These are phyloP conservation scores for Globisporangium carolinianum DNA, from an alignment of 352 stramenopile species.

Conservation along the genomic window DNA sequence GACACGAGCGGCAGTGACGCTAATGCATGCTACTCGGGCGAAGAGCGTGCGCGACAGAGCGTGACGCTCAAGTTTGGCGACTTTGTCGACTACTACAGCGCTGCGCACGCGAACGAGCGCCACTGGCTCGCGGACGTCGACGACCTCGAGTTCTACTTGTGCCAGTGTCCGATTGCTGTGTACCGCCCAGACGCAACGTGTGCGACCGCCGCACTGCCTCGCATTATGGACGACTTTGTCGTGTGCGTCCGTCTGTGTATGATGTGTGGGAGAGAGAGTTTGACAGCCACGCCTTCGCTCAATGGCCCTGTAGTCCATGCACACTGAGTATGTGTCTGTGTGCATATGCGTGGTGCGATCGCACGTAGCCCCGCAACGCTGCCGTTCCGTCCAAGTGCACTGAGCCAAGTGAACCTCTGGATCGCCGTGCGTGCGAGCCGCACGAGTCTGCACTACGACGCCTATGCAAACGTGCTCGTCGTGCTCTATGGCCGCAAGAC, in stretches of 20 bases:
- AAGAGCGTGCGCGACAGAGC: conserved; percentile 51
- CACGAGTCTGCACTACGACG: conserved; percentile 78
- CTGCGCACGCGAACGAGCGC: conserved; percentile 19
- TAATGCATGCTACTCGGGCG: conserved; percentile 46
- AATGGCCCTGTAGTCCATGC: too few species aligned
- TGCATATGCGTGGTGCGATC: background rate
- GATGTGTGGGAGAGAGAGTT: background rate
- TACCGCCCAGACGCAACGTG: conserved; percentile 39
- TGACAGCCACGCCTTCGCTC: too few species aligned
- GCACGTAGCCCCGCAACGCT: conserved; percentile 35
- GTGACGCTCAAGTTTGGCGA: conserved; percentile 79
- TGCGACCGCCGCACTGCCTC: conserved; percentile 29
- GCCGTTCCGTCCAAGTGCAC: conserved; percentile 9
- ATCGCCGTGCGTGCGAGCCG: conserved; percentile 50
- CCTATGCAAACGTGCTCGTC: conserved; percentile 72
- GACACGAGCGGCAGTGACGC: conserved; percentile 7
- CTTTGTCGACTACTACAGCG: conserved; percentile 70
- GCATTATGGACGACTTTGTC: conserved; percentile 47
- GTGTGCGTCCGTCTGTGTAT: conserved; percentile 29
- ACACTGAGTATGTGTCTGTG: background rate
- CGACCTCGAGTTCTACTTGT: conserved; percentile 79
- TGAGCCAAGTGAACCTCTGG: conserved; percentile 85
- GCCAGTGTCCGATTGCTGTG: conserved; percentile 71
- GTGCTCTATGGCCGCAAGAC: conserved; percentile 66
- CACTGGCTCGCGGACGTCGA: conserved; percentile 73